Base-by-base conservation (phyloP, 306 rosid genomes). In the Morella rubra region DNA sequence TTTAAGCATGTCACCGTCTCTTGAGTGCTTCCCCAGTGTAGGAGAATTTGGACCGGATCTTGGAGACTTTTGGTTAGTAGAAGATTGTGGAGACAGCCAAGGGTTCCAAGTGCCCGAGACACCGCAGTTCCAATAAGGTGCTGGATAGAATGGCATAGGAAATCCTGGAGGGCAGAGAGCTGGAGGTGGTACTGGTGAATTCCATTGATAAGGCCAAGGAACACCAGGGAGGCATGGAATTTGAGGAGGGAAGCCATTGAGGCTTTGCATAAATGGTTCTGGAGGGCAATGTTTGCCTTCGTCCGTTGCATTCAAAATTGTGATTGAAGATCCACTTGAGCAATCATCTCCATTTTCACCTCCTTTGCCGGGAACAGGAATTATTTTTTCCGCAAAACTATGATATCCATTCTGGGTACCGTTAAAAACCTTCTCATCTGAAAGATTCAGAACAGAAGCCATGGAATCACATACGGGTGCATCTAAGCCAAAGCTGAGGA, bases 141-240 rank as follows among this genome's bases (percentile, higher is more conserved):
- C 83, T 24, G 93, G 93, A 71, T 86, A 93, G 83, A 91, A 82
- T 50, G 97, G 42, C 59, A 85, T 40, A 50, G 95, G 92, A 81
- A 86, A 83, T 73, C 88, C 96, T 8, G 96, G 87, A 79, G 97
- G 93, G 82, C 84, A 87, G 74, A 90, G 68, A 45, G 89, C 80
- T 7, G 84, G 90, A 77, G 96, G 82, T 32, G 89, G 88, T 61
- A 85, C 77, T 45, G 85, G 70, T 70, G 93, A 32, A 74, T 81
- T 89, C 97, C 93, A 90, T 6, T 90, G 80, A 81, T 84, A 88
- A 84, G 98, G 93, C 98, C 98, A 93, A 51, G 96, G 93, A 82
- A 91, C 88, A 72, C 91, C 83, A 10, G 97, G 90, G 47, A 86
- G 81, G 54, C 87, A 89, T 11, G 93, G 93, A 56, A 89, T 74